A percentile compares a stretch with the other conserved stretches of the same genome.
These are phyloP conservation scores for Hawksworthiomyces lignivorus DNA, from an alignment of 2,329 filamentous ascomycete genomes.

Conservation along the genomic window DNA sequence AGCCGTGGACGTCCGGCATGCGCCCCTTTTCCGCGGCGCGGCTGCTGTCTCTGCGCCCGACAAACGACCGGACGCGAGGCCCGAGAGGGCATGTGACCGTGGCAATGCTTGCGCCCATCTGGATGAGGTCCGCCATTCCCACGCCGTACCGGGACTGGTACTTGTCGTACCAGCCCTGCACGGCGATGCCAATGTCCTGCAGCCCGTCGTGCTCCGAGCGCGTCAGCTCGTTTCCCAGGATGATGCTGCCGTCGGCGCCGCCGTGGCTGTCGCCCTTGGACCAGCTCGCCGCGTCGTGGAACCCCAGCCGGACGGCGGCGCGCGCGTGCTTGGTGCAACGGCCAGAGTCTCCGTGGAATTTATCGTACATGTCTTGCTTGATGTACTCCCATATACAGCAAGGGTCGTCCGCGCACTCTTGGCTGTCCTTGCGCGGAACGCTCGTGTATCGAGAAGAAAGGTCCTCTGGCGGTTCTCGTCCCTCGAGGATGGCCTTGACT, in stretches of 20 bases:
- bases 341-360: slow-evolving; percentile 22
- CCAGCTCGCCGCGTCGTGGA: slow-evolving; percentile 39
- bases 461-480: slow-evolving; percentile 1
- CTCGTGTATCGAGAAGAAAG: not conserved
- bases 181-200: slow-evolving; percentile 28
- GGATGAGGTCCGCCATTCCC: slow-evolving; percentile 44
- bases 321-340: slow-evolving; percentile 32
- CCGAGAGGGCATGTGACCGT: slow-evolving; percentile 42
- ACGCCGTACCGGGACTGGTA: slow-evolving; percentile 29
- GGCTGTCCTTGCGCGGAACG: slow-evolving; percentile 16
- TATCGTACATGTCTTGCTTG: slow-evolving; percentile 24
- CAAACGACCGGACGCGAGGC: slow-evolving; percentile 38
- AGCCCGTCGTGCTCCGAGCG: slow-evolving; percentile 36
- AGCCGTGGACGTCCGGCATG: slow-evolving; percentile 33
- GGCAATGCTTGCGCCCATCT: slow-evolving; percentile 38
- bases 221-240: slow-evolving; percentile 29
- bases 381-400: slow-evolving; percentile 31
- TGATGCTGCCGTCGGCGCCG: slow-evolving; percentile 37
- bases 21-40: slow-evolving; percentile 32
- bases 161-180: slow-evolving; percentile 29
- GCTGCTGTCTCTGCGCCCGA: slow-evolving; percentile 38
- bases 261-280: slow-evolving; percentile 15
- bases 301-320: slow-evolving; percentile 34
- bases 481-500: slow-evolving; percentile 29
- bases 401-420: slow-evolving; percentile 9